Base-by-base conservation (phyloP, 2,329 filamentous ascomycete genomes). In the Pseudovirgaria hyperparasitica region DNA sequence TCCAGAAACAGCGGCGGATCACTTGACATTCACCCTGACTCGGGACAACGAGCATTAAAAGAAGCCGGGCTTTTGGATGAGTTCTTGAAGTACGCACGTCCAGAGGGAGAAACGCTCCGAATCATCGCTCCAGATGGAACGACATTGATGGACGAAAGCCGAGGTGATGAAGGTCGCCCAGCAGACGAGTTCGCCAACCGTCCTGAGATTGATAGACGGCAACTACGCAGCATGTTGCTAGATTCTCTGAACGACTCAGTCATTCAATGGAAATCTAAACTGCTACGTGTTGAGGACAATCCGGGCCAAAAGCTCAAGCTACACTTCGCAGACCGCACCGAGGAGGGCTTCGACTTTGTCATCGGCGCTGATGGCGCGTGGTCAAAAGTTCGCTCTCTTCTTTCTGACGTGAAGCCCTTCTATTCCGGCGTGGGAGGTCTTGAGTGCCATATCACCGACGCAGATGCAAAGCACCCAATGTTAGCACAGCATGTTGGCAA, bases 321-420 rank as follows among this genome's bases (percentile, higher is more conserved):
- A 1, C 34, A 36, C 9, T 48, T 55, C 24, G 31, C 29, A 2
- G 37, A 55, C 33, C 26, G 25, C 2, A 33, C 32, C 1, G 46
- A 46, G 15, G 38, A 35, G 7, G 53, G 52, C 1, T 61, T 60
- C 34, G 40, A 46, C 15, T 47, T 63, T 2, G 45, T 64, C 13
- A 53, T 64, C 16, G 61, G 60, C 9, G 57, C 58, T 11, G 58
- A 62, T 36, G 58, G 58, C 5, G 54, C 54, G 4, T 58, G 54
- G 52, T 57, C 52, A 11, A 59, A 35, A 33, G 26, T 42, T 2
- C 36, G 40, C 16, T 26, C 28, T 4, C 22, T 47, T 5, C 29
- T 55, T 11, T 36, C 39, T 8, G 31, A 50, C 13, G 38, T 57
- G 3, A 45, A 52, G 33, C 67, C 65, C 0, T 34, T 46, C 16